Evolutionary conservation across 441 rosid species (phyloP), one percentile per base, ranked within the genome.

Genomic region (Arabidopsis lyrata): DNA sequence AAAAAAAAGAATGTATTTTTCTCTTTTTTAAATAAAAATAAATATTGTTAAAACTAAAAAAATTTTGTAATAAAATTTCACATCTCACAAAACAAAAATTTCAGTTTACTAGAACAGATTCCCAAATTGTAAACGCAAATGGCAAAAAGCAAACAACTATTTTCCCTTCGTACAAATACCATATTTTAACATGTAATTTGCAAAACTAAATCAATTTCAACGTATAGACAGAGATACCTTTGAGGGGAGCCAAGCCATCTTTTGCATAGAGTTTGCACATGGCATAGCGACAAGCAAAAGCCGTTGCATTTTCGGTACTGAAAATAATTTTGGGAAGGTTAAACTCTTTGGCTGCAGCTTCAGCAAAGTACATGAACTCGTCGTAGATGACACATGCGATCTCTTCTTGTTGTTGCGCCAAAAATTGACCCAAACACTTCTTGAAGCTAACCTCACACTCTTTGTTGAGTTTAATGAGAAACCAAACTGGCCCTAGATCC

Each of bases 221-320:
- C 31, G 4, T 3, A 27, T 27, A 27, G 31, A 27, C 0, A 27
- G 4, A n/a, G 20, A 38, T 24, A 52, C 60, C 59, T 49, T 52
- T 20, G 0, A 49, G 24, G 0, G 34, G 45, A 48, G 59, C 59
- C 47, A 49, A 36, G 4, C 32, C 36, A 50, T 52, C 36, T 24
- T 39, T 20, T 35, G 47, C 71, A 20, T 34, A 49, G 48, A 52
- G 48, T 35, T 66, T 66, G n/a, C 60, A 50, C 45, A 66, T 18
- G 42, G 1, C 61, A 52, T 2, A 35, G 35, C 32, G 79, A 41
- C 78, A 27, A 54, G 61, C 35, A 12, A 68, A 47, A 3, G 77
- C 72, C 5, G 42, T 38, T 1, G 42, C 42, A 38, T 38, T 38
- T 38, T 38, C 42, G 42, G 42, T 38, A 38, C 42, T 38, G 42